Percentiles rank a stretch among this genome's conserved stretches.
Evolutionary conservation across 179 eudicot species (phyloP).

Genomic region (Heliamphora pulchella): DNA sequence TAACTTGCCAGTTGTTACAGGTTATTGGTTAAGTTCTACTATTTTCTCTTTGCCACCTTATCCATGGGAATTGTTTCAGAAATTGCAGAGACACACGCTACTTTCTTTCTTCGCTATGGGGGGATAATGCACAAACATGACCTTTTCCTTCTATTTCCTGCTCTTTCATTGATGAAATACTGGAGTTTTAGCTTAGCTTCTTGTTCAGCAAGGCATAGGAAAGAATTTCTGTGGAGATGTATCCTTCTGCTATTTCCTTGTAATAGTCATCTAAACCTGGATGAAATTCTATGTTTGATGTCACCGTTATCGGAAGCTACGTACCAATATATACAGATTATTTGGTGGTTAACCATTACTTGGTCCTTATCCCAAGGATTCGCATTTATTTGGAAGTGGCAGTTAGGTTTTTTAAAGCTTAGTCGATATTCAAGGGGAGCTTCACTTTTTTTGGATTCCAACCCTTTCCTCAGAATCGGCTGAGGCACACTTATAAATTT

Average conservation of each 20-base stretch:
- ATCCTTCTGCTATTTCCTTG: neutral
- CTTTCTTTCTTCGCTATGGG: neutral
- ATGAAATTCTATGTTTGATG: neutral
- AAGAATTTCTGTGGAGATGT: neutral
- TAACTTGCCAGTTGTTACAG: neutral
- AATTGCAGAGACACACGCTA: neutral
- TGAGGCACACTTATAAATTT: neutral
- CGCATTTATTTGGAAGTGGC: constrained; percentile 2
- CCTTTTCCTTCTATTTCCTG: neutral
- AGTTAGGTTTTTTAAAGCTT: neutral
- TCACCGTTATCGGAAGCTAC: neutral
- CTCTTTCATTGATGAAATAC: neutral
- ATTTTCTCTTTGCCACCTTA: neutral
- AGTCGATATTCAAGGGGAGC: neutral
- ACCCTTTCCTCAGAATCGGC: neutral
- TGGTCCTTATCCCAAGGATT: neutral
- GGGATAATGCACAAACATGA: neutral
- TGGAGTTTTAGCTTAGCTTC: neutral
- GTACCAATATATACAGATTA: no score
- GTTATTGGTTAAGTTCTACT: neutral
- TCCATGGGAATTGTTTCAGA: neutral
- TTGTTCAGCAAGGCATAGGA: neutral
- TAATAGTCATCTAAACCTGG: neutral
- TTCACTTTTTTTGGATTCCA: neutral
- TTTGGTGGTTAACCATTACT: neutral